These are phyloP conservation scores for Monosporascus sp. DNA, from an alignment of 2,329 filamentous ascomycete genomes.

Conservation along the genomic window DNA sequence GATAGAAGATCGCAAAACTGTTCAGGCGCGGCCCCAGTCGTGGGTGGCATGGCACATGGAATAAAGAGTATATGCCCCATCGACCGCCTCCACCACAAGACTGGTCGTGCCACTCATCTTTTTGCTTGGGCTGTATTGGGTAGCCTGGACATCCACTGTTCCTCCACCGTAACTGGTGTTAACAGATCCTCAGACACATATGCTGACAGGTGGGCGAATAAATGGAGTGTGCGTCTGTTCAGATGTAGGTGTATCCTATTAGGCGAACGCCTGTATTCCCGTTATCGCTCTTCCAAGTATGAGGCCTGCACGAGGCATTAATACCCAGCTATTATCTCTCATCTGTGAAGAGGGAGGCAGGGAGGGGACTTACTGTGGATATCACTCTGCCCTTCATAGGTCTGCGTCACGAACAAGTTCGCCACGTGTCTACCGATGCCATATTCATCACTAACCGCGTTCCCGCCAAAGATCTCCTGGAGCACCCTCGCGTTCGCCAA, in stretches of 20 bases:
- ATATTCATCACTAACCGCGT: conserved; percentile 97
- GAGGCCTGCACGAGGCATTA: conserved; percentile 43
- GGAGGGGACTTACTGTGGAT: conserved; percentile 78
- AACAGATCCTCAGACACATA: neutral
- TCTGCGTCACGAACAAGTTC: conserved; percentile 95
- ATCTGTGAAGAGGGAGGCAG: neutral
- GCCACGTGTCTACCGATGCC: conserved; percentile 90
- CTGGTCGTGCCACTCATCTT: too few relatives aligned
- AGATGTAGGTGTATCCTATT: conserved; percentile 43
- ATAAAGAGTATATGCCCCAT: too few relatives aligned
- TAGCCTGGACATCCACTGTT: too few relatives aligned
- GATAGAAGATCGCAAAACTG: too few relatives aligned
- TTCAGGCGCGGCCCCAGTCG: too few relatives aligned
- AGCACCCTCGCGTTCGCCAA: conserved; percentile 72
- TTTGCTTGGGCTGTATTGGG: too few relatives aligned
- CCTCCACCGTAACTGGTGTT: too few relatives aligned
- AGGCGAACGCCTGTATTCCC: conserved; percentile 68
- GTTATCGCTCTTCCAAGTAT: conserved; percentile 63
- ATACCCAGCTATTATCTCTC: neutral
- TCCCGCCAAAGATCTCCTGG: conserved; percentile 95
- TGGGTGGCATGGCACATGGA: too few relatives aligned
- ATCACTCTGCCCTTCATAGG: conserved; percentile 96
- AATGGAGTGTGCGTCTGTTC: neutral
- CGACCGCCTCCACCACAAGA: too few relatives aligned
- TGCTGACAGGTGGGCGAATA: neutral